A percentile compares a stretch with the other conserved stretches of the same genome.
Evolutionary conservation across 768 basidiomycete species (phyloP).

Genomic region (Pulveroboletus sp.): DNA sequence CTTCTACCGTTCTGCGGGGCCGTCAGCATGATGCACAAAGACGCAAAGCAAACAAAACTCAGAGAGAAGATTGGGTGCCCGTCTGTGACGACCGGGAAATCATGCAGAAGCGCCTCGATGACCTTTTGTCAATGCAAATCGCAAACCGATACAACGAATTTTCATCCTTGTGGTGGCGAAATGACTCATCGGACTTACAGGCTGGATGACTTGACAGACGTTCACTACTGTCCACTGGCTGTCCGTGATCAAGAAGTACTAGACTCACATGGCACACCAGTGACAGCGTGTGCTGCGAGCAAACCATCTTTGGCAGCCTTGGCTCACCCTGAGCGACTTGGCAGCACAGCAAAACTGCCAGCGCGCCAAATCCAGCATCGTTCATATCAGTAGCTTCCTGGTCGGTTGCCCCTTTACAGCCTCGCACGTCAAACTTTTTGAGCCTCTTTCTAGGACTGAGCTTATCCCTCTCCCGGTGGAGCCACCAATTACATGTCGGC

Average conservation of each 20-base stretch:
- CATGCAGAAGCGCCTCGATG: constrained; percentile 27
- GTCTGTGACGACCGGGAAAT: constrained; percentile 16
- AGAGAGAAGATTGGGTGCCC: constrained; percentile 35
- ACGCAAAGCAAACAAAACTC: constrained; percentile 8
- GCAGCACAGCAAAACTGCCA: no score
- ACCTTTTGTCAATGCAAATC: constrained; percentile 23
- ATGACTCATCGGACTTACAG: constrained; percentile 6
- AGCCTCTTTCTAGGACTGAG: neutral
- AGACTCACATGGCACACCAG: neutral
- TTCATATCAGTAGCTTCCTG: neutral
- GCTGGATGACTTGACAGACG: neutral
- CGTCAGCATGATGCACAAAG: constrained; percentile 11
- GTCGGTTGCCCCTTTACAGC: constrained; percentile 10
- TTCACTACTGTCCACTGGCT: neutral
- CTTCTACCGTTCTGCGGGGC: neutral
- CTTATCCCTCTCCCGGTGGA: neutral
- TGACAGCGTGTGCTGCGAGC: neutral
- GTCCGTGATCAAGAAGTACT: neutral
- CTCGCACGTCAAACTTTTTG: neutral
- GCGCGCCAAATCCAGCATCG: no score
- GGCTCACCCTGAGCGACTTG: no score
- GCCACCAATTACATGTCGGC: neutral
- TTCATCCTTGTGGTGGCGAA: constrained; percentile 16
- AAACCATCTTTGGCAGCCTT: constrained; percentile 7
- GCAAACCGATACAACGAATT: constrained; percentile 20